Base-by-base conservation (phyloP, 2,329 filamentous ascomycete species). In the Allantophomopsis lycopodina region DNA sequence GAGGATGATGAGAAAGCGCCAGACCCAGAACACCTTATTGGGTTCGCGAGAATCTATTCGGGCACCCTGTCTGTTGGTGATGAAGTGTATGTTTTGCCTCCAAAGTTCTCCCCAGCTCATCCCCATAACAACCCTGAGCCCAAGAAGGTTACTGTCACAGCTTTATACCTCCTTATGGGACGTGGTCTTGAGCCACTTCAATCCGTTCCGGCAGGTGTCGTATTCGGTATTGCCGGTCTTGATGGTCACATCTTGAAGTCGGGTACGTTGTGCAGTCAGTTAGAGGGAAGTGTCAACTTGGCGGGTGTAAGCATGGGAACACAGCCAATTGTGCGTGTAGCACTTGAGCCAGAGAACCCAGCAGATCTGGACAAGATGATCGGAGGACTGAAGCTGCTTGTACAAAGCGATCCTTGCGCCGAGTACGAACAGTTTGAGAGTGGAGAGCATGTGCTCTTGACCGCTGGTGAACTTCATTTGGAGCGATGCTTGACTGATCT, bases 291-390 rank as follows among this genome's bases (percentile, higher is more conserved):
- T 6, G 78, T 93, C 50, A 98, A 98, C 60, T 65, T 98, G 39
- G 91, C 88, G 1, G 89, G 89, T 46, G 78, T 96, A 7, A 76
- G 69, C 13, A 77, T 88, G 59, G 76, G 76, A 23, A 83, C 82
- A 4, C 82, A 89, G 40, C 91, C 91, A 1, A 98, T 98, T 46
- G 91, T 98, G 5, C 82, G 91, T 38, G 89, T 98, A 15, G 88
- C 91, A 0, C 66, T 98, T n/a, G 91, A 98, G 57, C 91, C 91
- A 0, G 79, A 78, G 40, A 93, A 91, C 57, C 91, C 91, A 0
- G 79, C 76, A 18, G 87, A 98, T 55, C 67, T 98, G 16, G 82
- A 91, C 57, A 95, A 93, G 63, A 93, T 98, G 88, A 87, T 98
- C 41, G 71, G 75, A 5, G 91, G 91, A 0, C 65, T 98, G 39